Evolutionary conservation across 2,329 filamentous ascomycete species (phyloP).

Genomic region (Penicillium sp.): DNA sequence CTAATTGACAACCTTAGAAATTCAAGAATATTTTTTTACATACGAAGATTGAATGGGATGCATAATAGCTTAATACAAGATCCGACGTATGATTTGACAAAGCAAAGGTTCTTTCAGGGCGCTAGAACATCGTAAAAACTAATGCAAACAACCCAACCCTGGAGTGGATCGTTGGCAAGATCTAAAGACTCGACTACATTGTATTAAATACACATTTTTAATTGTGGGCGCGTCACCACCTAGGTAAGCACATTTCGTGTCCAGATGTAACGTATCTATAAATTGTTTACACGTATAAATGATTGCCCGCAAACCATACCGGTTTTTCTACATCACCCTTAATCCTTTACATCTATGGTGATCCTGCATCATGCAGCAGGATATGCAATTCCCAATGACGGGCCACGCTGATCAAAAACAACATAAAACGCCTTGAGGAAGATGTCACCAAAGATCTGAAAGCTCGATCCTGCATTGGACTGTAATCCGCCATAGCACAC

Average conservation of each 20-base stretch:
- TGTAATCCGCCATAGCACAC: constrained; percentile 63
- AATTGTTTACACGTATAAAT: neutral
- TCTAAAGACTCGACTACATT: too few relatives aligned
- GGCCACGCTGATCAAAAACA: constrained; percentile 56
- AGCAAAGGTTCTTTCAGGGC: too few relatives aligned
- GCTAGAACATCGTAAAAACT: too few relatives aligned
- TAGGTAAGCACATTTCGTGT: too few relatives aligned
- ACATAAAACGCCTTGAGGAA: constrained; percentile 63
- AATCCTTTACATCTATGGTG: neutral
- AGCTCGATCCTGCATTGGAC: constrained; percentile 56
- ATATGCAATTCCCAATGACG: constrained; percentile 54
- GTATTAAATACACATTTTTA: too few relatives aligned
- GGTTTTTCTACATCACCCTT: neutral
- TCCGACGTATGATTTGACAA: too few relatives aligned
- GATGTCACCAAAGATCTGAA: constrained; percentile 62
- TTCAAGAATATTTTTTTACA: neutral
- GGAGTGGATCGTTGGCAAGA: too few relatives aligned
- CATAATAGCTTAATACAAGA: too few relatives aligned
- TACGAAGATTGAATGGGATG: neutral
- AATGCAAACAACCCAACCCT: too few relatives aligned
- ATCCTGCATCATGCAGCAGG: constrained; percentile 27
- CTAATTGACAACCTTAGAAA: neutral
- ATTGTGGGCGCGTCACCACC: too few relatives aligned
- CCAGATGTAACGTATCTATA: too few relatives aligned
- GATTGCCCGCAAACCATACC: neutral